Evolutionary conservation across 768 basidiomycete genomes (phyloP).

Genomic region (Suillus subluteus): DNA sequence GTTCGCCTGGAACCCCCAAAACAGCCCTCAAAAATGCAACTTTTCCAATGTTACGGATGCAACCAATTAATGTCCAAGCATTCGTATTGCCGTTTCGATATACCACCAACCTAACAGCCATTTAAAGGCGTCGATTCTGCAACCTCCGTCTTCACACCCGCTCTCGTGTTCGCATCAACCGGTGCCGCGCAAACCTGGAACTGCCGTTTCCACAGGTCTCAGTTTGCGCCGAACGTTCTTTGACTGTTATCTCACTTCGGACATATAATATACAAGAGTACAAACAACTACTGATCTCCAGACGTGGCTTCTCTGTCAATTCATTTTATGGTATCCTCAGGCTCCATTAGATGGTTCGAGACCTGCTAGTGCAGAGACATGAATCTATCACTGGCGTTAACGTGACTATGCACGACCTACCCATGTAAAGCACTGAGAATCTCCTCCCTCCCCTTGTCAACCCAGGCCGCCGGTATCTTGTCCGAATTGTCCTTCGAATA

Average conservation of each 20-base stretch:
- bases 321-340: neutral
- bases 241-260: slow-evolving; percentile 61
- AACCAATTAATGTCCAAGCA: no score
- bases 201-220: slow-evolving; percentile 52
- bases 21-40: no score
- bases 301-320: neutral
- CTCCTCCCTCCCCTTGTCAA: neutral
- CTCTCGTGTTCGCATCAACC: slow-evolving; percentile 54
- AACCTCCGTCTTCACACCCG: slow-evolving; percentile 12
- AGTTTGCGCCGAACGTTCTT: slow-evolving; percentile 77
- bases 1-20: no score
- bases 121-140: slow-evolving; percentile 50
- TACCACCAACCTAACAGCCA: slow-evolving; percentile 36
- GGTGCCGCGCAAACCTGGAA: slow-evolving; percentile 63
- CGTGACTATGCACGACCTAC: neutral
- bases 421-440: neutral
- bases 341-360: neutral
- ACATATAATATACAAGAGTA: neutral
- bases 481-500: neutral
- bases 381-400: neutral
- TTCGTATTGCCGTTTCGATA: neutral
- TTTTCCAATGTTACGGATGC: no score
- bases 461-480: neutral
- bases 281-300: neutral
- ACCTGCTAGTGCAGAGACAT: neutral